Evolutionary conservation across 177 flowering plant genomes (phyloP).

Genomic region (Vitis hybrid): DNA sequence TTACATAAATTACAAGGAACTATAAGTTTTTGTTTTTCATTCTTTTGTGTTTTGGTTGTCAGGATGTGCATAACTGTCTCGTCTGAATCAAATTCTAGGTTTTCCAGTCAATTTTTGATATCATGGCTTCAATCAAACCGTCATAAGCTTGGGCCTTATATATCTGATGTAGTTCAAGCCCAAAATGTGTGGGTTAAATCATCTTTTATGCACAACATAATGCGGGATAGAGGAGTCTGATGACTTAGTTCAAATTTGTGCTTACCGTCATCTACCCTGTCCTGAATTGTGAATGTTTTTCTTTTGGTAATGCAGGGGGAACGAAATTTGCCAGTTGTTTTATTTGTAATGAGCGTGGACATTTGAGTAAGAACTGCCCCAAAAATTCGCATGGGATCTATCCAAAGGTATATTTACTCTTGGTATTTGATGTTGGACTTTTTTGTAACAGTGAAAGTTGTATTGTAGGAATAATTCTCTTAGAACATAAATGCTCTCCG

Average conservation of each 20-base stretch:
- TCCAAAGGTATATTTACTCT: conserved; percentile 64
- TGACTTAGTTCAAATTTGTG: not conserved
- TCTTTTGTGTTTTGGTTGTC: no score
- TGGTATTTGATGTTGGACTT: not conserved
- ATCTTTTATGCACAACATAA: no score
- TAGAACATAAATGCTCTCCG: not conserved
- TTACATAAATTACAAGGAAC: no score
- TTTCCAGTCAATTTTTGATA: no score
- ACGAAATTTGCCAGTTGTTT: conserved; percentile 92
- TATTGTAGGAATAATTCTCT: not conserved
- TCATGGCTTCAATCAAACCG: no score
- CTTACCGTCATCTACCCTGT: not conserved
- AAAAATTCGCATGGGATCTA: conserved; percentile 83
- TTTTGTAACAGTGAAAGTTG: not conserved
- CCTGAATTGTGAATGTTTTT: not conserved
- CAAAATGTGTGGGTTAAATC: no score
- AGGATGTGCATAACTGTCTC: no score
- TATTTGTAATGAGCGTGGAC: conserved; percentile 81
- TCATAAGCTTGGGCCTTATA: no score
- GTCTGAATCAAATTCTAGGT: no score
- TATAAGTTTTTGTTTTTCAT: no score
- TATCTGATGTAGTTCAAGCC: no score
- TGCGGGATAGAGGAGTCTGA: not conserved
- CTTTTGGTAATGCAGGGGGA: conserved; percentile 63
- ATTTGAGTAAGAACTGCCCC: conserved; percentile 87